These are phyloP conservation scores for Lactifluus volemus DNA, from an alignment of 768 basidiomycete species.

Conservation along the genomic window DNA sequence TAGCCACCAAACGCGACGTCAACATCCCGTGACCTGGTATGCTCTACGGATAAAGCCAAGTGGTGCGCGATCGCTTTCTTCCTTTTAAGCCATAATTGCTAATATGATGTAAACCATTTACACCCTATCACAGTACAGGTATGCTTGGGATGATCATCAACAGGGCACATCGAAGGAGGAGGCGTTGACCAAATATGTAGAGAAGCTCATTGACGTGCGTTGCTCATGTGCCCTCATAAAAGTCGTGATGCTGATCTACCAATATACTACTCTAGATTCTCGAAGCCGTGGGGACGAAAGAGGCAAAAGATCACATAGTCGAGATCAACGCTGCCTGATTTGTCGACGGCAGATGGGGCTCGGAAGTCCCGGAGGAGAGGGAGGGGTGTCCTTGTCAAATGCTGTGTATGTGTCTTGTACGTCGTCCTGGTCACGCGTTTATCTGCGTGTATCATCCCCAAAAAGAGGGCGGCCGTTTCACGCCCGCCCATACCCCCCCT, in stretches of 20 bases:
- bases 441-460: not conserved
- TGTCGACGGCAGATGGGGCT: not conserved
- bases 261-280: slow-evolving; percentile 41
- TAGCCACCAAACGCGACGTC: slow-evolving; percentile 70
- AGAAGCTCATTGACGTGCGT: slow-evolving; percentile 58
- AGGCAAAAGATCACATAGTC: slow-evolving; percentile 44
- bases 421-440: not conserved
- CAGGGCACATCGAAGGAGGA: slow-evolving; percentile 70
- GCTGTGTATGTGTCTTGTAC: not conserved
- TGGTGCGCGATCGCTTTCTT: slow-evolving; percentile 43
- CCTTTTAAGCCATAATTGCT: slow-evolving; percentile 5
- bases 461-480: not conserved
- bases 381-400: not conserved
- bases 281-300: slow-evolving; percentile 39
- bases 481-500: not conserved
- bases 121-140: slow-evolving; percentile 39
- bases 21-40: slow-evolving; percentile 58
- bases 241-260: slow-evolving; percentile 9
- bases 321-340: slow-evolving; percentile 50
- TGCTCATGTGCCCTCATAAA: not conserved
- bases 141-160: slow-evolving; percentile 75
- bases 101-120: not conserved
- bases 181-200: slow-evolving; percentile 66
- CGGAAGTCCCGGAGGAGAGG: not conserved
- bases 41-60: slow-evolving; percentile 81